A percentile compares a stretch with the other conserved stretches of the same genome.
Conservation (phyloP, 1,284 basidiomycete genomes). For the Heterobasidion parviporum region DNA sequence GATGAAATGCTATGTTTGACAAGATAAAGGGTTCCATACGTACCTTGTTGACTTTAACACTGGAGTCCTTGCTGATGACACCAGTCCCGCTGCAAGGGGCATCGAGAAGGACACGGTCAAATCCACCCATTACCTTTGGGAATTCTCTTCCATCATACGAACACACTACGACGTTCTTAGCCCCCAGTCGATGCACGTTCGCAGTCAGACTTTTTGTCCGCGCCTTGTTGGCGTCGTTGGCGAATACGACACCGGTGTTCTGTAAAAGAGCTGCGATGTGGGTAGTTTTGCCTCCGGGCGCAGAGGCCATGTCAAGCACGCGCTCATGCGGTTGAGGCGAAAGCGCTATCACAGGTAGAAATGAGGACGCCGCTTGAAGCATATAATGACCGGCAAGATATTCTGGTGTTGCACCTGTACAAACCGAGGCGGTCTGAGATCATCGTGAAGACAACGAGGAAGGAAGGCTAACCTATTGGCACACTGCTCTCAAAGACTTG, state of each 20-base stretch:
- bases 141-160: slow-evolving; percentile 98
- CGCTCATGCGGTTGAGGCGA: slow-evolving; percentile 91
- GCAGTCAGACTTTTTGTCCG: slow-evolving; percentile 95
- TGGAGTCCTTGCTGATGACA: slow-evolving; percentile 96
- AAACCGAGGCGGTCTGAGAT: neutral
- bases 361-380: slow-evolving; percentile 98
- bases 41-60: slow-evolving; percentile 98
- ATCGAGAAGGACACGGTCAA: slow-evolving; percentile 93
- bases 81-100: slow-evolving; percentile 98
- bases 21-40: slow-evolving; percentile 2
- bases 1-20: neutral
- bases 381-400: slow-evolving; percentile 99
- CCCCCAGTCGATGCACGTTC: slow-evolving; percentile 94
- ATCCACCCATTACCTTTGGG: slow-evolving; percentile 99
- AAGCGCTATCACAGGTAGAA: slow-evolving; percentile 97
- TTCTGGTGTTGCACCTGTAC: slow-evolving; percentile 85
- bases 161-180: slow-evolving; percentile 97
- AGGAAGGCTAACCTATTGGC: slow-evolving; percentile 64
- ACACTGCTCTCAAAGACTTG: slow-evolving; percentile 97
- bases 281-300: slow-evolving; percentile 96
- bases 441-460: neutral
- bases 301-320: slow-evolving; percentile 97
- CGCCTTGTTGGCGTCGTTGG: slow-evolving; percentile 94
- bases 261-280: slow-evolving; percentile 95
- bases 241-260: slow-evolving; percentile 97